Evolutionary conservation across 169 alveolate genomes (phyloP).

Genomic region (Plasmodium gonderi): DNA sequence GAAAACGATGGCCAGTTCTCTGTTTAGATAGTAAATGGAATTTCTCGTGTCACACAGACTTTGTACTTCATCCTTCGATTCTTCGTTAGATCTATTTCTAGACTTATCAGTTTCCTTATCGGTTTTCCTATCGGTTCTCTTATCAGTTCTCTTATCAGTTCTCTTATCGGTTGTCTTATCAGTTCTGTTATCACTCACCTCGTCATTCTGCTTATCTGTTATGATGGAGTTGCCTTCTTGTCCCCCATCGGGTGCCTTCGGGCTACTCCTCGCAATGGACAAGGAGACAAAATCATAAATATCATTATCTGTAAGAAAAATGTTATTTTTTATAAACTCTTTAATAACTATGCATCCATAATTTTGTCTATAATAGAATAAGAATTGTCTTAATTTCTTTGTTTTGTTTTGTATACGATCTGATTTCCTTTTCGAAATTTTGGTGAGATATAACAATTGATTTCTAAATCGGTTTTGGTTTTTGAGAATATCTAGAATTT

Average conservation of each 20-base stretch:
- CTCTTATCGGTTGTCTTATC: background rate
- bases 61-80: background rate
- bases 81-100: too few relatives aligned
- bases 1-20: constrained; percentile 17
- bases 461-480: constrained; percentile 69
- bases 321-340: constrained; percentile 52
- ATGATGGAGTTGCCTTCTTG: background rate
- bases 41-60: background rate
- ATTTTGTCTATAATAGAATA: constrained; percentile 36
- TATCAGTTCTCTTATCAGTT: background rate
- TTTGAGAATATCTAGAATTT: constrained; percentile 38
- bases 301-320: constrained; percentile 28
- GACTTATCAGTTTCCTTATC: background rate
- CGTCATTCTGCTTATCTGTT: background rate
- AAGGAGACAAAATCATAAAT: constrained; percentile 17
- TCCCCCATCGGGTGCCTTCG: background rate
- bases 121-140: too few relatives aligned
- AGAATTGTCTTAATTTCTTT: constrained; percentile 22
- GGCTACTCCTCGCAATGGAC: background rate
- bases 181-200: background rate
- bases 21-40: constrained; percentile 41
- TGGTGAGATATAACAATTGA: constrained; percentile 48
- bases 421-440: constrained; percentile 36
- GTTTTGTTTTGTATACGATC: constrained; percentile 66
- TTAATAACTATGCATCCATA: constrained; percentile 59